Conservation (phyloP, 2,329 filamentous ascomycete species). For the Paracorniculantispora psalliotae region DNA sequence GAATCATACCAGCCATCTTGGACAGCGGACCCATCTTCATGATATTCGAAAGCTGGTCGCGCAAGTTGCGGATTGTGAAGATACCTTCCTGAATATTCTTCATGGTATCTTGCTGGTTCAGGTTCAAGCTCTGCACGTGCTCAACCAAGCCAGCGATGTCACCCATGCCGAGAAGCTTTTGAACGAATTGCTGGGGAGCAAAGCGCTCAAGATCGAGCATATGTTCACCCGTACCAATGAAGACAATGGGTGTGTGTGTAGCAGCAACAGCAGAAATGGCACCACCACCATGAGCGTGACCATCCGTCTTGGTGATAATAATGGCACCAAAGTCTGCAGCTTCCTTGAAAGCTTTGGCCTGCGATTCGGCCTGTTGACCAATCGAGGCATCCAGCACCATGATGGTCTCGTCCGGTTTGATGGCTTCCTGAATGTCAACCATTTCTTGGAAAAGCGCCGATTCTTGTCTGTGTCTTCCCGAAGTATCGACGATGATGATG, state of each 20-base stretch:
- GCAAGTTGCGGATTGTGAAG: conserved; percentile 89
- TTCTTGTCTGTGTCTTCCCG: conserved; percentile 90
- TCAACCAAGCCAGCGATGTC: conserved; percentile 94
- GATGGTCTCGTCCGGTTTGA: conserved; percentile 88
- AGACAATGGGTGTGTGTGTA: conserved; percentile 94
- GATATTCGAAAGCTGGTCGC: conserved; percentile 93
- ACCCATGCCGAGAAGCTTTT: conserved; percentile 93
- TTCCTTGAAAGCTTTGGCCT: conserved; percentile 95
- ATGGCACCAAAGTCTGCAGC: conserved; percentile 96
- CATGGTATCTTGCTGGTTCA: conserved; percentile 98
- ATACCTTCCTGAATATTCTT: conserved; percentile 97
- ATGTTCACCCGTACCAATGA: conserved; percentile 96
- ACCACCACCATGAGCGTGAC: conserved; percentile 90
- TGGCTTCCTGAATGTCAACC: conserved; percentile 89
- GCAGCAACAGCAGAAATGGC: conserved; percentile 96
- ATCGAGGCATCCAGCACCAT: conserved; percentile 97
- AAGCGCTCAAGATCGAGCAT: conserved; percentile 93
- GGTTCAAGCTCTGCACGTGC: conserved; percentile 90
- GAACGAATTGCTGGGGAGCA: conserved; percentile 86
- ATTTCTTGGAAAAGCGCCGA: conserved; percentile 95
- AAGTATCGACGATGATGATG: conserved; percentile 97
- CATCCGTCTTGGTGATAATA: conserved; percentile 98
- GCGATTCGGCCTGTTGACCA: conserved; percentile 89
- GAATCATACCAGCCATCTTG: conserved; percentile 99
- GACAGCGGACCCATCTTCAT: conserved; percentile 99